Base-by-base conservation (phyloP, 2,329 filamentous ascomycete genomes). In the Thielaviopsis musarum region DNA sequence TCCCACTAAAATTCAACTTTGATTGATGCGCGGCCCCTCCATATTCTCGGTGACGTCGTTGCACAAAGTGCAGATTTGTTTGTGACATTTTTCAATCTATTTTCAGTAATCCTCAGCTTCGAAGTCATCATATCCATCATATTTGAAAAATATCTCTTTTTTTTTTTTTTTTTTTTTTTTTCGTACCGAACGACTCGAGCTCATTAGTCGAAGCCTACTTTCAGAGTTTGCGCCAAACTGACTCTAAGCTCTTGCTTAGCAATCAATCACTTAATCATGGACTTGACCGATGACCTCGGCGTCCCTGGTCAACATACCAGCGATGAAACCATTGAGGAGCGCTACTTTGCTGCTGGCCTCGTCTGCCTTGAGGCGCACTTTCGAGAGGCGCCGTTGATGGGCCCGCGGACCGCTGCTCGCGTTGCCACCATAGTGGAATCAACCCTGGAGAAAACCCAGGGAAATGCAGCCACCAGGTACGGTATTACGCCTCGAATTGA, bases 371-470 rank as follows among this genome's bases (percentile, higher is more conserved):
- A 84, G 67, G 78, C 78, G 52, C 79, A 83, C 69, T 82, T 80
- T 66, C 78, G 75, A 62, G 73, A 77, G 62, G 73, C 75, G 24
- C 78, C 79, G 52, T 73, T 76, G 34, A 80, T 84, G 71, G 81
- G 81, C 1, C 74, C 75, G 19, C 74, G 74, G 64, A 80, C 80
- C 12, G 75, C 77, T 62, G 70, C 73, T 45, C 78, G 75, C 64
- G 76, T 82, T 55, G 76, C 73, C 63, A 75, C 74, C 58, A 80
- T 84, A 71, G 73, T 85, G 54, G 73, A 77, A 3, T 79, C 76
- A 66, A 83, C 81, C 1, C 68, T 85, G 48, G 81, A 84, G 64
- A 82, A 82, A 71, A 84, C 81, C 3, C 79, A 83, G 63, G 80
- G 76, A 1, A 74, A 79, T 22, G 76, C 80, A 60, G 79, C 82